Percentiles rank a stretch among this genome's conserved stretches.
These are phyloP conservation scores for Colletotrichum tabaci DNA, from an alignment of 2,329 filamentous ascomycete species.

Conservation along the genomic window DNA sequence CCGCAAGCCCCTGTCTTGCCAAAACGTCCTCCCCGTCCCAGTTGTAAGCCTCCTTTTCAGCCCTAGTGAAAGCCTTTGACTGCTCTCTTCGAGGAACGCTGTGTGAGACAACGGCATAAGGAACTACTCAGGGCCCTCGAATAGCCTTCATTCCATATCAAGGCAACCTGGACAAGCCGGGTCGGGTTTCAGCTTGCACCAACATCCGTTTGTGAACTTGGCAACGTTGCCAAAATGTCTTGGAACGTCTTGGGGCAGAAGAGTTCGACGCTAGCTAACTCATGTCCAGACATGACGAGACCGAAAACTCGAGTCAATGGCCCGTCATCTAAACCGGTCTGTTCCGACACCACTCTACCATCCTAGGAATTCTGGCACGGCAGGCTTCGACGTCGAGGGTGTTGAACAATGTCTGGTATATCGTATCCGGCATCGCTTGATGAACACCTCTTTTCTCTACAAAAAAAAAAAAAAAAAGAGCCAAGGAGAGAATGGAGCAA, in stretches of 20 bases:
- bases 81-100: neutral
- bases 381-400: neutral
- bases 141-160: too few species aligned
- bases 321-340: neutral
- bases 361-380: neutral
- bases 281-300: too few species aligned
- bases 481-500: too few species aligned
- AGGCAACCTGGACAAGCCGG: neutral
- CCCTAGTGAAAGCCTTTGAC: neutral
- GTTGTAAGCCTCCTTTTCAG: neutral
- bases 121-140: neutral
- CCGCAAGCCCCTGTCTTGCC: neutral
- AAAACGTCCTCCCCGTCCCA: constrained; percentile 14
- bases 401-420: neutral
- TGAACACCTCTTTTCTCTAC: neutral
- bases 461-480: too few species aligned
- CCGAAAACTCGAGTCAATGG: neutral
- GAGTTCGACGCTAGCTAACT: neutral
- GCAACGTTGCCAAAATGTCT: neutral
- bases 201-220: neutral
- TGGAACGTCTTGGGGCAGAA: neutral
- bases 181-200: neutral
- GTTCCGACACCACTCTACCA: neutral
- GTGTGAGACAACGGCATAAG: neutral
- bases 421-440: neutral